Percentiles rank a stretch among this genome's conserved stretches.
Evolutionary conservation across 2,329 filamentous ascomycete species (phyloP).

Genomic region (Periconia sp.): DNA sequence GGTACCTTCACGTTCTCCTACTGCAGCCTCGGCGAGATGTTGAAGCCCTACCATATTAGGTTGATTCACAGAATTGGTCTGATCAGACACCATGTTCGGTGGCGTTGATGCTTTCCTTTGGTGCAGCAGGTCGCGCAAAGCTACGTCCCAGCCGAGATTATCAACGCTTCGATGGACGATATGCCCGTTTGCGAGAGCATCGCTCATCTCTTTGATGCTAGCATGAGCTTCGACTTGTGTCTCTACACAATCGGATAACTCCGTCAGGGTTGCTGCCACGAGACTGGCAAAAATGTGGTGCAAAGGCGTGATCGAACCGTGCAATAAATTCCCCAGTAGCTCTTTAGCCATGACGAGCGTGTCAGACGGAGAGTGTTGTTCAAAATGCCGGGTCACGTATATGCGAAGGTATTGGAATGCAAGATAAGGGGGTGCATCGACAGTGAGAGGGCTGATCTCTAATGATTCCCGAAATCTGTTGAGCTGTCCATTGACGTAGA

Average conservation of each 20-base stretch:
- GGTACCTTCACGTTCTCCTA: slow-evolving; percentile 37
- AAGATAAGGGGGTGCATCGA: slow-evolving; percentile 35
- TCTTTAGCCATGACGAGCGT: slow-evolving; percentile 30
- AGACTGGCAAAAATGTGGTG: slow-evolving; percentile 41
- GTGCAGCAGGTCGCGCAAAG: slow-evolving; percentile 34
- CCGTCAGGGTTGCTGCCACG: slow-evolving; percentile 36
- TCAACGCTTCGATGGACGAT: slow-evolving; percentile 35
- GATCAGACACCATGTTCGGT: slow-evolving; percentile 21
- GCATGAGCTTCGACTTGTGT: slow-evolving; percentile 39
- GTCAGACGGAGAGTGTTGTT: slow-evolving; percentile 27
- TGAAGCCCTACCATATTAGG: slow-evolving; percentile 43
- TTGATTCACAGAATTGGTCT: slow-evolving; percentile 25
- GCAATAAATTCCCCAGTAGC: slow-evolving; percentile 29
- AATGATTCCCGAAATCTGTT: slow-evolving; percentile 36
- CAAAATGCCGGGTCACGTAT: slow-evolving; percentile 32
- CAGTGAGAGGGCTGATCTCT: slow-evolving; percentile 28
- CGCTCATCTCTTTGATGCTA: slow-evolving; percentile 40
- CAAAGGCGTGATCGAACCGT: slow-evolving; percentile 32
- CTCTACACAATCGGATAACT: slow-evolving; percentile 38
- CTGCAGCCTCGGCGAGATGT: slow-evolving; percentile 42
- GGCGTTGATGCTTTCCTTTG: slow-evolving; percentile 31
- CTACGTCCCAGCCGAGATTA: slow-evolving; percentile 37
- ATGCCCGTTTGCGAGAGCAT: slow-evolving; percentile 33
- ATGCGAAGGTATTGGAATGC: slow-evolving; percentile 40
- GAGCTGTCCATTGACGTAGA: slow-evolving; percentile 34